Evolutionary conservation across 2,329 filamentous ascomycete species (phyloP), one percentile per base, ranked within the genome.

Genomic region (Cladosporium sp.): DNA sequence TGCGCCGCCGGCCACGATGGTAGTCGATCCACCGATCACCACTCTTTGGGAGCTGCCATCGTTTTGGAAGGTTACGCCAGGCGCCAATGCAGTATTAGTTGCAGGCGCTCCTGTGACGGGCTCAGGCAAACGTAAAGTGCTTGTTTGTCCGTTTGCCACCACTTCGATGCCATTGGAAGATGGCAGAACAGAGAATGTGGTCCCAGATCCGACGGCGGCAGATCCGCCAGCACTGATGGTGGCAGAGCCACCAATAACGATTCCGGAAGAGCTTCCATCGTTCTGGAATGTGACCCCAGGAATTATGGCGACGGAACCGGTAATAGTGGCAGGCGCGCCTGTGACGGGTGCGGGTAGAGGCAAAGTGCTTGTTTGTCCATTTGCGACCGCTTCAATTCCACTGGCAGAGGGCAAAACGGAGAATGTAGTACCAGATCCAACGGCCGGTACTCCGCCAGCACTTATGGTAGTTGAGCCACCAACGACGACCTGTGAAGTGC

Each of bases 181-280:
- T 6, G 63, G 48, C 14, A 65, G n/a, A 16, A 49, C 63, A 5
- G 63, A 65, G 36, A 54, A 65, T 21, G 63, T 65, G 10, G 63
- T 65, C 18, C 57, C 63, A 26, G 56, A 60, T 16, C n/a, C 43
- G 5, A 48, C 54, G 5, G 56, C 43, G 21, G 36, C 25, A 11
- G 11, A 14, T 10, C 53, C 62, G 23, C 62, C 62, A 30, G 62
- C 53, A 21, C n/a, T n/a, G 14, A 64, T 43, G 14, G 62, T 64
- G 18, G 53, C 16, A 3, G 61, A 48, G 16, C 36, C 57, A 8
- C 36, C 36, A n/a, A 59, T 18, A 14, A 48, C 25, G 57, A 59
- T 30, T 28, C 13, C 57, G 13, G 57, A 25, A 10, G 36, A 26
- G 25, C 23, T 25, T 48, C 34, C 18, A n/a, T 21, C n/a, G 30